Percentiles rank a stretch among this genome's conserved stretches.
phyloP scores from a whole-genome alignment of 1,284 basidiomycete genomes.

The Filobasidium uniguttulatum region DNA sequence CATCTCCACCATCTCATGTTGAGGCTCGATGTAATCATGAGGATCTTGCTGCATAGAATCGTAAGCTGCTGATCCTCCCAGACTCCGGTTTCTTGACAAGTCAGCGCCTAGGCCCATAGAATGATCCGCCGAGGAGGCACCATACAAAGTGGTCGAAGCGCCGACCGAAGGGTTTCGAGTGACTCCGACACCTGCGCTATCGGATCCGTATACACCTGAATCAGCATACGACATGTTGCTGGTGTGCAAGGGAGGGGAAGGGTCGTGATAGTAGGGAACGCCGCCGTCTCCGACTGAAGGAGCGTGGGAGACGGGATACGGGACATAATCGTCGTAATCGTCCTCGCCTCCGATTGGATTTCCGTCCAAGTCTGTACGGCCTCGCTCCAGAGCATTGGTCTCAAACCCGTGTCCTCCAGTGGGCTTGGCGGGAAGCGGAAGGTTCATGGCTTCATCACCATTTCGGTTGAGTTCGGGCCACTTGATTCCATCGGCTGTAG shows the following conservation, averaged over 20 bases:
- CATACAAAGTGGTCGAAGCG: not conserved
- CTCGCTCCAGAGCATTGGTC: slow-evolving; percentile 28
- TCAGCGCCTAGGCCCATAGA: not conserved
- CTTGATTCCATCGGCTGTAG: slow-evolving; percentile 27
- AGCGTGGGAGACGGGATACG: slow-evolving; percentile 6
- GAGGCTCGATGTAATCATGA: no score
- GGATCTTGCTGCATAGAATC: no score
- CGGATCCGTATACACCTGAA: slow-evolving; percentile 4
- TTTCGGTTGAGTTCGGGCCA: slow-evolving; percentile 38
- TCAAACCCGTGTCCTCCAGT: slow-evolving; percentile 32
- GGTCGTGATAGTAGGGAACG: slow-evolving; percentile 4
- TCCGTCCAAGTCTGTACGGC: slow-evolving; percentile 13
- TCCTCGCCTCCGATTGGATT: slow-evolving; percentile 10
- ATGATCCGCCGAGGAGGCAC: no score
- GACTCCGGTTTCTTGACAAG: not conserved
- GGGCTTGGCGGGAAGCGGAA: slow-evolving; percentile 32
- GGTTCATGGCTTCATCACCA: slow-evolving; percentile 30
- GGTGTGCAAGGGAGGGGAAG: not conserved
- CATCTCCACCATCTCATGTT: slow-evolving; percentile 12
- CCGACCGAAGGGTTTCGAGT: not conserved
- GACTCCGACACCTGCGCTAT: slow-evolving; percentile 5
- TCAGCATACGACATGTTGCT: not conserved
- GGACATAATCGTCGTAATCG: slow-evolving; percentile 13
- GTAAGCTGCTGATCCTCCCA: slow-evolving; percentile 14
- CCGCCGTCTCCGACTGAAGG: slow-evolving; percentile 5